Evolutionary conservation across 1,284 basidiomycete species (phyloP).

Genomic region (Ceratobasidium sp.): DNA sequence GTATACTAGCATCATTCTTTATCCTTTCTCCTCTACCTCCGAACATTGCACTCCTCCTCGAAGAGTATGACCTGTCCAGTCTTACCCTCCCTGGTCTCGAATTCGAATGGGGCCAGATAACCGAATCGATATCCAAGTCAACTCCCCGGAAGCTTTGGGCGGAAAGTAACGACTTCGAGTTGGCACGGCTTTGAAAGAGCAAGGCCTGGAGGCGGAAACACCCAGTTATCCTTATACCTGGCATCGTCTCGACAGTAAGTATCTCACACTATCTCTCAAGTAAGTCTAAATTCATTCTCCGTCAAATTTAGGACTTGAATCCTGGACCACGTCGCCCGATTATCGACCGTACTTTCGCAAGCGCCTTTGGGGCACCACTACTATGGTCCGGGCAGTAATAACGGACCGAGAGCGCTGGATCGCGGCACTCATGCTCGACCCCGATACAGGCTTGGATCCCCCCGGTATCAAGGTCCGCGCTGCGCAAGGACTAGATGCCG

Average conservation of each 20-base stretch:
- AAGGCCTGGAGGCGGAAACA: slow-evolving; percentile 40
- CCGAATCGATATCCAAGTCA: slow-evolving; percentile 36
- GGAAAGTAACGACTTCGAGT: slow-evolving; percentile 39
- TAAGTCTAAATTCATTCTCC: neutral
- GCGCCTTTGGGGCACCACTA: slow-evolving; percentile 81
- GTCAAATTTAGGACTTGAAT: slow-evolving; percentile 68
- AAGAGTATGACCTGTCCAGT: slow-evolving; percentile 40
- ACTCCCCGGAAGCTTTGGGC: slow-evolving; percentile 40
- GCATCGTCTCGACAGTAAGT: slow-evolving; percentile 41
- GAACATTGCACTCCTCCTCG: slow-evolving; percentile 38
- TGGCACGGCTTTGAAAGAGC: slow-evolving; percentile 27
- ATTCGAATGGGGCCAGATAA: slow-evolving; percentile 41
- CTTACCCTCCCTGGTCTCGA: slow-evolving; percentile 37
- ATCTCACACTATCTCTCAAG: neutral
- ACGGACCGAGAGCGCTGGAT: slow-evolving; percentile 91
- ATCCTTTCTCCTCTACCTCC: slow-evolving; percentile 40
- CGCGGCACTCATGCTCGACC: slow-evolving; percentile 87
- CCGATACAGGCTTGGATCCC: slow-evolving; percentile 90
- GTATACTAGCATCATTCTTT: slow-evolving; percentile 38
- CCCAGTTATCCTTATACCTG: slow-evolving; percentile 41
- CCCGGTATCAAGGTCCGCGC: slow-evolving; percentile 88
- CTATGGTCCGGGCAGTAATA: slow-evolving; percentile 85
- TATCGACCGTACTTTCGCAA: slow-evolving; percentile 82
- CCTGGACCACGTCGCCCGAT: slow-evolving; percentile 83
- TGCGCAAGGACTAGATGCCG: slow-evolving; percentile 74